phyloP scores from a whole-genome alignment of 305 asterid species.

The Ajuga reptans region DNA sequence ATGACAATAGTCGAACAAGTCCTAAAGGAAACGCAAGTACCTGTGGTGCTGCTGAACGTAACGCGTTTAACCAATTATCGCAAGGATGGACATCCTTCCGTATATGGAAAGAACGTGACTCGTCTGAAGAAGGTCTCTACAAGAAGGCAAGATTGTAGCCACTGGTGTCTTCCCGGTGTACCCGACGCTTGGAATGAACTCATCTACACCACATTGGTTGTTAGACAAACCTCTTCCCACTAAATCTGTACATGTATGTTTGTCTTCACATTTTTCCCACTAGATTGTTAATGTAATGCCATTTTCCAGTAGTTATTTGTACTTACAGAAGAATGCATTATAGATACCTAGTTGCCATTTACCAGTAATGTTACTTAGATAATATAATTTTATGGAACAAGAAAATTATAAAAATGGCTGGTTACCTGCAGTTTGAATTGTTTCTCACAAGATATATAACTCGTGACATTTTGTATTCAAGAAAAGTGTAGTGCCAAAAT shows the following conservation, averaged over 20 bases:
- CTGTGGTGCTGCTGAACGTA: constrained; percentile 57
- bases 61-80: constrained; percentile 73
- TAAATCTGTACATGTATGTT: background rate
- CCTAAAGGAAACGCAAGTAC: constrained; percentile 42
- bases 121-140: constrained; percentile 48
- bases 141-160: constrained; percentile 86
- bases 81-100: constrained; percentile 91
- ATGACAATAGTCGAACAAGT: constrained; percentile 72
- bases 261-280: background rate
- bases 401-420: no score
- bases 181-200: constrained; percentile 98
- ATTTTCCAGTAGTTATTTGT: no score
- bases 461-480: no score
- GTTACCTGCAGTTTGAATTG: no score
- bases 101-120: constrained; percentile 61
- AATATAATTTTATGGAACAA: no score
- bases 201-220: constrained; percentile 59
- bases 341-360: no score
- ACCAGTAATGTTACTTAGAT: no score
- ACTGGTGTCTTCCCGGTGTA: constrained; percentile 97
- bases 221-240: constrained; percentile 26
- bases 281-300: no score
- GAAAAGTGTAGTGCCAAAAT: no score
- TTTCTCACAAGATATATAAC: no score
- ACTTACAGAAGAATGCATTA: no score